phyloP scores from a whole-genome alignment of 306 rosid species.

The Medicago ruthenica region DNA sequence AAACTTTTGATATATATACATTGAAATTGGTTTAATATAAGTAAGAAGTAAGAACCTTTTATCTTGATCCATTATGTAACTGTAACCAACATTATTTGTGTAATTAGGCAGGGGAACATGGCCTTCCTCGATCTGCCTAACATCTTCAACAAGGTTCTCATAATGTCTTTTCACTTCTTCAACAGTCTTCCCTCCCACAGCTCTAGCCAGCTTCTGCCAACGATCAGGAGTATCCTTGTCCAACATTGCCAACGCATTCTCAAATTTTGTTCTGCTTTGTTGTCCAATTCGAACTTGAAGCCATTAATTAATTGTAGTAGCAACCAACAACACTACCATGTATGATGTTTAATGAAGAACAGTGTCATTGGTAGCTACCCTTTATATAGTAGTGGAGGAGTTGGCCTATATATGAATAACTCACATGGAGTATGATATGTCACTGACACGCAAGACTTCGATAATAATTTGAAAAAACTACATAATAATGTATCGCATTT shows the following conservation, averaged over 20 bases:
- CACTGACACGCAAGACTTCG: no score
- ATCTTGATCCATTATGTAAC: conserved; percentile 52
- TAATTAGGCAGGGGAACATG: conserved; percentile 75
- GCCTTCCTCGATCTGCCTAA: conserved; percentile 68
- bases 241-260: conserved; percentile 70
- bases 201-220: conserved; percentile 75
- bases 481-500: no score
- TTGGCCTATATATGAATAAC: no score
- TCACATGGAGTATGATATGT: no score
- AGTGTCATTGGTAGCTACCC: conserved; percentile 41
- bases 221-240: conserved; percentile 70
- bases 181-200: conserved; percentile 76
- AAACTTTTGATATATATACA: no score
- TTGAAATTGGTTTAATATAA: no score
- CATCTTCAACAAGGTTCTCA: conserved; percentile 69
- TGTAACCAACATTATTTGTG: conserved; percentile 31
- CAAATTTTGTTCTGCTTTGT: conserved; percentile 77
- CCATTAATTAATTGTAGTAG: conserved; percentile 37
- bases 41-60: conserved; percentile 49
- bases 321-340: not conserved
- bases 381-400: conserved; percentile 49
- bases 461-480: no score
- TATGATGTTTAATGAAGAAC: conserved; percentile 15
- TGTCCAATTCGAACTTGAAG: conserved; percentile 69
- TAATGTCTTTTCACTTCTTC: conserved; percentile 81